phyloP scores from a whole-genome alignment of 2,329 filamentous ascomycete species.

The Penicillium sp. region DNA sequence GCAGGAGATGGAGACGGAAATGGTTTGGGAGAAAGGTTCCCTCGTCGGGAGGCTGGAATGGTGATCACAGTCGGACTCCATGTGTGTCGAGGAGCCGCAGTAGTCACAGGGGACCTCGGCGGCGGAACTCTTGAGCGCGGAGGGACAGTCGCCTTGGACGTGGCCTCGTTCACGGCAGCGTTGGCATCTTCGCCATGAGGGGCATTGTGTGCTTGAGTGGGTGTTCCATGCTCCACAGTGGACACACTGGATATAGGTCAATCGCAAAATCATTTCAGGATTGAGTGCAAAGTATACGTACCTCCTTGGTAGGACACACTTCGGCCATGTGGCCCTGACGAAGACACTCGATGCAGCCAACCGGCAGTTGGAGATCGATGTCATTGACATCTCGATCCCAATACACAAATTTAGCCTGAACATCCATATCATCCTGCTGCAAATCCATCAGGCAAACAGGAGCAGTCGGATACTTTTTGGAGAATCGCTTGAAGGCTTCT shows the following conservation, averaged over 20 bases:
- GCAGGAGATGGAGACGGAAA: constrained; percentile 50
- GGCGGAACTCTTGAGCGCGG: constrained; percentile 62
- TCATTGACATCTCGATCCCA: constrained; percentile 44
- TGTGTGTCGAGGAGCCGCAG: constrained; percentile 61
- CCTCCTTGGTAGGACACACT: constrained; percentile 49
- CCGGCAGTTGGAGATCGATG: constrained; percentile 46
- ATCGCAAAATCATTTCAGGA: background rate
- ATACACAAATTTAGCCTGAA: constrained; percentile 45
- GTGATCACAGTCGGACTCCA: constrained; percentile 62
- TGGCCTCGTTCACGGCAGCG: constrained; percentile 70
- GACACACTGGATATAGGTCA: constrained; percentile 36
- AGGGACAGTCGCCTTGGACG: constrained; percentile 53
- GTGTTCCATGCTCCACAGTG: constrained; percentile 49
- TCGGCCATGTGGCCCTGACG: constrained; percentile 48
- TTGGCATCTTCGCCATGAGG: constrained; percentile 46
- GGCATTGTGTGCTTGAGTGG: constrained; percentile 47
- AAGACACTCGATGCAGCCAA: constrained; percentile 49
- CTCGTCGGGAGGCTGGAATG: constrained; percentile 56
- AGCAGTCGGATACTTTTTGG: constrained; percentile 39
- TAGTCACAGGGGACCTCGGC: constrained; percentile 61
- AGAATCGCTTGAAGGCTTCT: constrained; percentile 39
- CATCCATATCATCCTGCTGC: constrained; percentile 43
- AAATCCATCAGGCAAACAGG: constrained; percentile 45
- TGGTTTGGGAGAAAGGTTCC: constrained; percentile 30
- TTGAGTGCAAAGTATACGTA: constrained; percentile 23